Conservation (phyloP, 768 basidiomycete genomes). For the Tylopilus vinaceipallidus region DNA sequence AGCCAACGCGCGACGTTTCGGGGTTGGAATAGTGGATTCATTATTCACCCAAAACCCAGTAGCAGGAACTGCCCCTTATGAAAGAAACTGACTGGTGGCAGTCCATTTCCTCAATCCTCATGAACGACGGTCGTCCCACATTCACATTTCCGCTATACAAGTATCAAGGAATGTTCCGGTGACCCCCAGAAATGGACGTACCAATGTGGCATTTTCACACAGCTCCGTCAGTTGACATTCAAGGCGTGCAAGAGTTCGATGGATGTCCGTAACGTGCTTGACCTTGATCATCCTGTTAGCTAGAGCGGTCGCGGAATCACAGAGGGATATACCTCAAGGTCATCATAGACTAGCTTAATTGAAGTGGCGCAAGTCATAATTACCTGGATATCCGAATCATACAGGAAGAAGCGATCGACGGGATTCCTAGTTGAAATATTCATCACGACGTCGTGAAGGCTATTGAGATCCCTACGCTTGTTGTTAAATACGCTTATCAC, state of each 20-base stretch:
- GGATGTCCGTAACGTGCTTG: constrained; percentile 12
- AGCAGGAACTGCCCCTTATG: too few species aligned
- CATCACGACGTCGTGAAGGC: too few species aligned
- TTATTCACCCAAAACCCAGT: too few species aligned
- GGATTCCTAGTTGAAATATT: too few species aligned
- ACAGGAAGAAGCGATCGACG: too few species aligned
- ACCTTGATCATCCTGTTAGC: constrained; percentile 2
- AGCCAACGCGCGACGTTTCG: too few species aligned
- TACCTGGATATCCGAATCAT: too few species aligned
- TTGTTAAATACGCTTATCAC: background rate
- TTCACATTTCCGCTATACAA: constrained; percentile 6
- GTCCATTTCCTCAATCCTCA: too few species aligned
- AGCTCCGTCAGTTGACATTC: constrained; percentile 7
- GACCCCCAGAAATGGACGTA: background rate
- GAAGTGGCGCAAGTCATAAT: background rate
- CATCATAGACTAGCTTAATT: constrained; percentile 5
- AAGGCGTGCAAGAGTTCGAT: constrained; percentile 7
- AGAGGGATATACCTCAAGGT: constrained; percentile 1
- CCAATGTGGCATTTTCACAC: background rate
- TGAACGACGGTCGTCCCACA: too few species aligned
- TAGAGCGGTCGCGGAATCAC: background rate
- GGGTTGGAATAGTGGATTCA: too few species aligned
- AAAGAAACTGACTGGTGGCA: too few species aligned
- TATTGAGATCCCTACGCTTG: too few species aligned
- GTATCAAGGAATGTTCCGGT: background rate